Percentiles rank a stretch among this genome's conserved stretches.
Evolutionary conservation across 192 early-diverging fungal species (phyloP).

Genomic region (Coemansia sp.): DNA sequence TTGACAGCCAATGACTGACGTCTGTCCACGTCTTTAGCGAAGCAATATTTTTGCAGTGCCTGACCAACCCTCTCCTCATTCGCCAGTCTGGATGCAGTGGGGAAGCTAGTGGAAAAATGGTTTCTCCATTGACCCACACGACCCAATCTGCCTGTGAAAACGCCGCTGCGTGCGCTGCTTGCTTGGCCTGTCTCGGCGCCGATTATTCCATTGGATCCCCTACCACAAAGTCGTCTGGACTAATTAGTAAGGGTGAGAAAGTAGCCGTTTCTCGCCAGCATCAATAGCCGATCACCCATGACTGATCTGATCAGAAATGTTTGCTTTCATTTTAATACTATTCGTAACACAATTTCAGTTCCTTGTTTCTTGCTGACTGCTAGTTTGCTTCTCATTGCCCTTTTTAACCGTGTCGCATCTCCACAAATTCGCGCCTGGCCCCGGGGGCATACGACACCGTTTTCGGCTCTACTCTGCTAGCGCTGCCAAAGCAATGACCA

Average conservation of each 20-base stretch:
- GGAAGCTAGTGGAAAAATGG: background rate
- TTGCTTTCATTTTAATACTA: background rate
- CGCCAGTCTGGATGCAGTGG: background rate
- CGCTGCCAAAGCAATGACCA: conserved; percentile 2
- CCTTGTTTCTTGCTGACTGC: background rate
- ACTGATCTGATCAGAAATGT: background rate
- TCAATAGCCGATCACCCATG: background rate
- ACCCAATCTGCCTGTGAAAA: background rate
- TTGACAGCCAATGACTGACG: too few relatives aligned
- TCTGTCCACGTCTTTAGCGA: too few relatives aligned
- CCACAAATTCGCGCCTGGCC: conserved; percentile 2
- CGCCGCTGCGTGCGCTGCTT: background rate
- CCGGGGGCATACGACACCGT: conserved; percentile 6
- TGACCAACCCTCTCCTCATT: background rate
- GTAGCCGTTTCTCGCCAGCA: background rate
- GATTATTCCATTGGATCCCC: background rate
- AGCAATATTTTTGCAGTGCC: background rate
- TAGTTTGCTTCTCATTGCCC: background rate
- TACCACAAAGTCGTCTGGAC: background rate
- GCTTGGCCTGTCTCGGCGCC: background rate
- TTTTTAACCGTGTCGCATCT: conserved; percentile 3
- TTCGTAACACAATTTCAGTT: background rate
- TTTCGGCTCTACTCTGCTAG: conserved; percentile 1
- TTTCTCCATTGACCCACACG: background rate
- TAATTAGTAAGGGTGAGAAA: background rate